These are phyloP conservation scores for Pseudoturritis turrita DNA, from an alignment of 345 rosid species.

Conservation along the genomic window DNA sequence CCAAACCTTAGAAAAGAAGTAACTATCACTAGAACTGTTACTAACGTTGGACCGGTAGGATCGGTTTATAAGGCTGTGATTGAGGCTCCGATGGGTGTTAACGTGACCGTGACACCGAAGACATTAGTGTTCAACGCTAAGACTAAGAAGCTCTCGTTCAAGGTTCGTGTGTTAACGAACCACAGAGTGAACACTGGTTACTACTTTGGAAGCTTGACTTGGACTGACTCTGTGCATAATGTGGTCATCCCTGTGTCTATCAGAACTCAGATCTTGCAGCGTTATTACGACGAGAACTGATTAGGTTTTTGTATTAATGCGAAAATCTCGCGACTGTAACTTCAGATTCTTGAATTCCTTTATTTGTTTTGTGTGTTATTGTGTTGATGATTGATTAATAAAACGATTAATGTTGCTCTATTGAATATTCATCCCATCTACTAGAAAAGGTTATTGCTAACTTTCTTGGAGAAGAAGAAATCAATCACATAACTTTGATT, in stretches of 20 bases:
- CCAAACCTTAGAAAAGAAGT: constrained; percentile 38
- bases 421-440: neutral
- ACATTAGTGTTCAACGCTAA: constrained; percentile 38
- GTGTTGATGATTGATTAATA: neutral
- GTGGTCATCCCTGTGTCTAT: constrained; percentile 52
- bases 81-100: constrained; percentile 39
- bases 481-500: neutral
- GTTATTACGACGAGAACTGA: constrained; percentile 28
- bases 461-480: neutral
- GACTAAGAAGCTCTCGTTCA: constrained; percentile 31
- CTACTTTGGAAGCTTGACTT: constrained; percentile 58
- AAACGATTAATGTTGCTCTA: neutral
- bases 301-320: neutral
- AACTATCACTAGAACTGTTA: constrained; percentile 42
- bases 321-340: too few species aligned
- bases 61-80: constrained; percentile 39
- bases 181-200: constrained; percentile 37
- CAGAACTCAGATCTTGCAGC: constrained; percentile 24
- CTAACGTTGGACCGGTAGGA: constrained; percentile 42
- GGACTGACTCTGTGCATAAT: constrained; percentile 48
- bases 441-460: neutral
- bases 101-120: constrained; percentile 40
- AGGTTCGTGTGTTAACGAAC: constrained; percentile 32
- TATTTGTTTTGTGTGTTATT: neutral
- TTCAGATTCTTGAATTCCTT: neutral